Evolutionary conservation across 768 basidiomycete species (phyloP).

Genomic region (Tricholoma matsutake): DNA sequence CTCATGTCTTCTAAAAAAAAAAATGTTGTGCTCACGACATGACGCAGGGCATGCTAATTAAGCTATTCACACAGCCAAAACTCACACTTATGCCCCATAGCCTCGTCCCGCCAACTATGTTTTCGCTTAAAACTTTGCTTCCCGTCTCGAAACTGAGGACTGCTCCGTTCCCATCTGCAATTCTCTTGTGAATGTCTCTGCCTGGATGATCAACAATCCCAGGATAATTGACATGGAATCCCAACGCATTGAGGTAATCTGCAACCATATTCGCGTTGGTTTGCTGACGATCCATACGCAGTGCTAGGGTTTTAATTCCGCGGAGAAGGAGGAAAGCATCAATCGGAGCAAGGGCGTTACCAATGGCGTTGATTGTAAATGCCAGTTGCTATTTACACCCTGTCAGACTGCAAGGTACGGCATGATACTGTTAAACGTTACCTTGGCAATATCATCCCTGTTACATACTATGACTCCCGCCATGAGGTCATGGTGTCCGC

Average conservation of each 20-base stretch:
- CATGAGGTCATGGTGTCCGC: conserved; percentile 99
- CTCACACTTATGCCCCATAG: conserved; percentile 98
- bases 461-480: conserved; percentile 94
- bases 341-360: conserved; percentile 92
- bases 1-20: conserved; percentile 3
- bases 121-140: conserved; percentile 85
- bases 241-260: conserved; percentile 76
- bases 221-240: conserved; percentile 91
- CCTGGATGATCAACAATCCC: conserved; percentile 82
- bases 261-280: conserved; percentile 80
- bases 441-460: conserved; percentile 86
- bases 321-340: conserved; percentile 95
- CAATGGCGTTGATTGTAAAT: conserved; percentile 89
- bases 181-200: conserved; percentile 84
- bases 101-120: conserved; percentile 87
- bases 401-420: conserved; percentile 7
- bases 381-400: conserved; percentile 64
- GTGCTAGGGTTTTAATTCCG: conserved; percentile 92
- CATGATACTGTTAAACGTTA: conserved; percentile 23
- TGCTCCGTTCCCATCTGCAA: conserved; percentile 89
- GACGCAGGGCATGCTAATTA: conserved; percentile 98
- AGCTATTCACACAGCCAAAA: conserved; percentile 95
- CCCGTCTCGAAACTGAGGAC: conserved; percentile 95
- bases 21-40: conserved; percentile 82
- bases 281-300: conserved; percentile 96